These are phyloP conservation scores for Penicillium sp. DNA, from an alignment of 2,329 filamentous ascomycete genomes.

Conservation along the genomic window DNA sequence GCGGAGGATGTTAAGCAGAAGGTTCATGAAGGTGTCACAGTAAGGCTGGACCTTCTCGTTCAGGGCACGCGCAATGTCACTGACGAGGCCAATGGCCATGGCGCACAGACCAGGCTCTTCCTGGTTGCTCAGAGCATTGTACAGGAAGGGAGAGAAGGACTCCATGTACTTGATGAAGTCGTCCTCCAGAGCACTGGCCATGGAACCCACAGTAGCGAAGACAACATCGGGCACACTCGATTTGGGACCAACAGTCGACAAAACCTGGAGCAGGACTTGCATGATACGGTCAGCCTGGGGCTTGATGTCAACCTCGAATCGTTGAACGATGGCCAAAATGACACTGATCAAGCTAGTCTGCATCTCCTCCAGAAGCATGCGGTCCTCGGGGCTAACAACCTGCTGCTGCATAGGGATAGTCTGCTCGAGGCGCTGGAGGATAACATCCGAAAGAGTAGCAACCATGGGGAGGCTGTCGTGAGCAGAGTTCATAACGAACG, in stretches of 20 bases:
- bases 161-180: conserved; percentile 99
- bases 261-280: conserved; percentile 79
- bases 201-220: conserved; percentile 87
- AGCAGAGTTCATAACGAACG: conserved; percentile 88
- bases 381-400: conserved; percentile 95
- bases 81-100: conserved; percentile 96
- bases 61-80: conserved; percentile 90
- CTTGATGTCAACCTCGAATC: conserved; percentile 85
- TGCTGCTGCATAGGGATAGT: conserved; percentile 87
- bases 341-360: conserved; percentile 94
- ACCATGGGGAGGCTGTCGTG: conserved; percentile 80
- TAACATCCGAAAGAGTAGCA: conserved; percentile 79
- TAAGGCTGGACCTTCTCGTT: conserved; percentile 89
- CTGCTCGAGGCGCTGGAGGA: conserved; percentile 86
- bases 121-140: conserved; percentile 91
- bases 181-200: conserved; percentile 87
- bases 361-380: conserved; percentile 94
- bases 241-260: conserved; percentile 75
- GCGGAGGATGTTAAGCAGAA: conserved; percentile 86
- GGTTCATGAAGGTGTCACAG: conserved; percentile 98
- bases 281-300: conserved; percentile 94
- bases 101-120: conserved; percentile 92
- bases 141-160: conserved; percentile 85
- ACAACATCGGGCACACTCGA: conserved; percentile 93
- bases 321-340: conserved; percentile 84